phyloP scores from a whole-genome alignment of 768 basidiomycete species.

The Serendipita sp. region DNA sequence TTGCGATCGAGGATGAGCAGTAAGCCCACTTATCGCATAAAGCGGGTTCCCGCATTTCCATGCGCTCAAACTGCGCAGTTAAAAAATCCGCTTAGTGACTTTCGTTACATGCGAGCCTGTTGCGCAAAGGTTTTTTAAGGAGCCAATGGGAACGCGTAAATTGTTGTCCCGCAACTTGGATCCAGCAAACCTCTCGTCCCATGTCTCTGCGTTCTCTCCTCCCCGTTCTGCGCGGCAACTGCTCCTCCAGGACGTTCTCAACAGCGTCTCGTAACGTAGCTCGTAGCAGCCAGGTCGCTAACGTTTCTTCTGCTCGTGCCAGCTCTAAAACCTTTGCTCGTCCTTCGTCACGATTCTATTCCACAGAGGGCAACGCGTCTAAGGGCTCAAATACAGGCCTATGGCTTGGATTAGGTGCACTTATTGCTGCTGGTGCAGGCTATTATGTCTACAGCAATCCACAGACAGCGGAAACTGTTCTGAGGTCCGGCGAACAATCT shows the following conservation, averaged over 20 bases:
- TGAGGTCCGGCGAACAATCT: slow-evolving; percentile 46
- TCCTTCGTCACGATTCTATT: neutral
- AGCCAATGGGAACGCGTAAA: neutral
- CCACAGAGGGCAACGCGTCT: neutral
- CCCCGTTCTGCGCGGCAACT: neutral
- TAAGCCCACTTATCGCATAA: no score
- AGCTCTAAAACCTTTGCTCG: neutral
- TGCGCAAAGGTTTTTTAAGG: neutral
- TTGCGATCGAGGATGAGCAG: no score
- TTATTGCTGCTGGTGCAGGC: slow-evolving; percentile 42
- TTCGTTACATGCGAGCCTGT: no score
- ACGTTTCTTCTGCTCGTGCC: neutral
- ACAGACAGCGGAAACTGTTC: slow-evolving; percentile 35
- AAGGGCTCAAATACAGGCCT: neutral
- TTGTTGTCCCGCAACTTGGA: neutral
- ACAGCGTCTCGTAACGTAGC: neutral
- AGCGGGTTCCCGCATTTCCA: no score
- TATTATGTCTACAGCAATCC: slow-evolving; percentile 43
- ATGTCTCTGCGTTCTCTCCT: slow-evolving; percentile 4
- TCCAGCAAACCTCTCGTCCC: neutral
- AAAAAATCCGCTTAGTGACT: no score
- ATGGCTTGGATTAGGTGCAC: slow-evolving; percentile 26
- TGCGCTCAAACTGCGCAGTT: no score
- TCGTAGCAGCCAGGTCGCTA: neutral
- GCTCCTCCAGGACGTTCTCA: neutral